Evolutionary conservation across 2,329 filamentous ascomycete species (phyloP).

Genomic region (Coccinonectria pachysandricola): DNA sequence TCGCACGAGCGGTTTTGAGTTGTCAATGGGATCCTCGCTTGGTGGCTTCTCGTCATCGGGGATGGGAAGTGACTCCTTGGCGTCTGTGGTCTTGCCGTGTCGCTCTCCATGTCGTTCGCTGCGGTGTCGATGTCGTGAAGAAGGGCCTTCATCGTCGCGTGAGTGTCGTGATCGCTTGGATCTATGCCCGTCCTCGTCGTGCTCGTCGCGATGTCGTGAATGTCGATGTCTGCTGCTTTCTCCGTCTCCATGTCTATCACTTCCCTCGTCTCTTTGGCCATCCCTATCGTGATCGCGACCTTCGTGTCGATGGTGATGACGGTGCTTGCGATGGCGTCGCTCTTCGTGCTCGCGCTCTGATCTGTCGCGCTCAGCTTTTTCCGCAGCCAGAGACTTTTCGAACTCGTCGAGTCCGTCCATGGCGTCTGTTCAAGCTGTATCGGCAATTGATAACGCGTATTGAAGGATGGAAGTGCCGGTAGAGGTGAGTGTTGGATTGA

Average conservation of each 20-base stretch:
- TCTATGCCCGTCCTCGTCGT: slow-evolving; percentile 41
- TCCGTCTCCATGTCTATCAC: slow-evolving; percentile 18
- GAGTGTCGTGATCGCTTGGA: slow-evolving; percentile 52
- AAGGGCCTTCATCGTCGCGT: slow-evolving; percentile 33
- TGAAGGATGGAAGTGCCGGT: too few species aligned
- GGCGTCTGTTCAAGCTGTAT: too few species aligned
- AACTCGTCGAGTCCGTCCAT: slow-evolving; percentile 60
- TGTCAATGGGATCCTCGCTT: slow-evolving; percentile 15
- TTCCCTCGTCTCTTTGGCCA: slow-evolving; percentile 17
- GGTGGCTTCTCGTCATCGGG: slow-evolving; percentile 38
- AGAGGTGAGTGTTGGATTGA: too few species aligned
- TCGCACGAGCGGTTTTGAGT: slow-evolving; percentile 41
- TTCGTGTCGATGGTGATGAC: slow-evolving; percentile 36
- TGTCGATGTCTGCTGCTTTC: slow-evolving; percentile 22
- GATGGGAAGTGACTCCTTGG: slow-evolving; percentile 39
- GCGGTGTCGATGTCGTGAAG: slow-evolving; percentile 23
- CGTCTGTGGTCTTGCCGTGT: slow-evolving; percentile 33
- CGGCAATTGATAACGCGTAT: too few species aligned
- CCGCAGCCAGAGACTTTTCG: slow-evolving; percentile 62
- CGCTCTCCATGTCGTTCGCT: slow-evolving; percentile 14
- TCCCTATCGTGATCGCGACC: slow-evolving; percentile 18
- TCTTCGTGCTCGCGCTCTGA: slow-evolving; percentile 35
- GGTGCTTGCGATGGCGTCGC: slow-evolving; percentile 32
- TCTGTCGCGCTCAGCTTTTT: slow-evolving; percentile 44
- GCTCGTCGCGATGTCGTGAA: slow-evolving; percentile 25